Evolutionary conservation across 108 stramenopile species (phyloP).

Genomic region (Nannochloropsis salina): DNA sequence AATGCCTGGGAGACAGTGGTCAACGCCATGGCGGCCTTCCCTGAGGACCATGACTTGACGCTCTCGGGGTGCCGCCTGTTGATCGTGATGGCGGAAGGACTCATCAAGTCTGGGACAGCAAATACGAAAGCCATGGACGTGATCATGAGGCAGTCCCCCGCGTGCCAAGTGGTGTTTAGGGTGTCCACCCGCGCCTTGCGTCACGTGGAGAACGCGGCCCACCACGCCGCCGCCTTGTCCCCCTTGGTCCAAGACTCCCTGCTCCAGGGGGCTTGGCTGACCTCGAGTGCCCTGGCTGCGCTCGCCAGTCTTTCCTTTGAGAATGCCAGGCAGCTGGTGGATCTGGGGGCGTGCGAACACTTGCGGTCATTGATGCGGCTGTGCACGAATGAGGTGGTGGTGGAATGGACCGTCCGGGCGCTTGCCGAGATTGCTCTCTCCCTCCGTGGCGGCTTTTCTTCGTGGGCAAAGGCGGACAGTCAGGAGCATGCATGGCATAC

Average conservation of each 20-base stretch:
- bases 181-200: background rate
- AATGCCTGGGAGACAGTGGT: background rate
- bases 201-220: background rate
- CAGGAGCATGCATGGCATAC: background rate
- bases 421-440: background rate
- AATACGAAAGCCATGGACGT: background rate
- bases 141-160: background rate
- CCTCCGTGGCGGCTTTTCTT: background rate
- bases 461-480: background rate
- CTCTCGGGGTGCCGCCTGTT: background rate
- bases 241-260: background rate
- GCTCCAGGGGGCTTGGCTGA: background rate
- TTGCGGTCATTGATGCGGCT: background rate
- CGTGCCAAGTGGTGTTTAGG: background rate
- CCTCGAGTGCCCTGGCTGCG: background rate
- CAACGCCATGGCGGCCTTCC: background rate
- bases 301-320: background rate
- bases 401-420: background rate
- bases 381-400: background rate
- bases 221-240: background rate
- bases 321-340: background rate
- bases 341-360: background rate
- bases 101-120: background rate
- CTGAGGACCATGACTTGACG: background rate
- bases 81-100: background rate